Evolutionary conservation across 495 filamentous ascomycete genomes (phyloP).

Genomic region (Daldinia childiae): DNA sequence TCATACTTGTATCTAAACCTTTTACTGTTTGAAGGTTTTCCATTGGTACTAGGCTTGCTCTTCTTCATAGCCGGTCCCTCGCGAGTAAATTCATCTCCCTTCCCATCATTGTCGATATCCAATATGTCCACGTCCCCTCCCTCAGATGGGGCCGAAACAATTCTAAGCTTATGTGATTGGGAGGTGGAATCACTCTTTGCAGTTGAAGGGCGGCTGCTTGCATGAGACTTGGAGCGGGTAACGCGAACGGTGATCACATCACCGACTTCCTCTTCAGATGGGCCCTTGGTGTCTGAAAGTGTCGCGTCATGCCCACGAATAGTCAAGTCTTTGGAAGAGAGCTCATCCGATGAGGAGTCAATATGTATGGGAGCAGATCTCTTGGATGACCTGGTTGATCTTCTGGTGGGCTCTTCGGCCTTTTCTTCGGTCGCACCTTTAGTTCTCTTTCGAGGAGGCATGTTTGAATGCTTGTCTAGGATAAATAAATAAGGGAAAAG

Average conservation of each 20-base stretch:
- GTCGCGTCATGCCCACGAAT: background rate
- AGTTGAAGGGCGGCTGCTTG: slow-evolving; percentile 25
- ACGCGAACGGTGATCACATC: slow-evolving; percentile 26
- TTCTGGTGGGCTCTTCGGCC: slow-evolving; percentile 4
- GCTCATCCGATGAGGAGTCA: slow-evolving; percentile 17
- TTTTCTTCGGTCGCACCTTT: slow-evolving; percentile 9
- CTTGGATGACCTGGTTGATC: slow-evolving; percentile 18
- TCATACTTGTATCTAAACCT: slow-evolving; percentile 43
- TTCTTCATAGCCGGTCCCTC: slow-evolving; percentile 29
- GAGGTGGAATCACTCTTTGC: slow-evolving; percentile 13
- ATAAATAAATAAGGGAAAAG: background rate
- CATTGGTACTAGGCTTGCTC: slow-evolving; percentile 15
- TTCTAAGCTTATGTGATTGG: background rate
- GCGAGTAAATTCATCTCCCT: slow-evolving; percentile 20
- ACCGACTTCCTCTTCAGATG: slow-evolving; percentile 7
- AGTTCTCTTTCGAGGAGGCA: slow-evolving; percentile 31
- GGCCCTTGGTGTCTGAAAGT: background rate
- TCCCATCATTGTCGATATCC: slow-evolving; percentile 30
- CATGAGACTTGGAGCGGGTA: slow-evolving; percentile 10
- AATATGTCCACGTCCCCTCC: slow-evolving; percentile 29
- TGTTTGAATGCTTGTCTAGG: slow-evolving; percentile 1
- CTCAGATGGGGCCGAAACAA: slow-evolving; percentile 9
- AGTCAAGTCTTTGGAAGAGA: background rate
- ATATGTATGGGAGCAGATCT: background rate
- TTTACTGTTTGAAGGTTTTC: slow-evolving; percentile 6